A percentile compares a stretch with the other conserved stretches of the same genome.
These are phyloP conservation scores for Fonsecaea multimorphosa DNA, from an alignment of 2,329 filamentous ascomycete species.

Conservation along the genomic window DNA sequence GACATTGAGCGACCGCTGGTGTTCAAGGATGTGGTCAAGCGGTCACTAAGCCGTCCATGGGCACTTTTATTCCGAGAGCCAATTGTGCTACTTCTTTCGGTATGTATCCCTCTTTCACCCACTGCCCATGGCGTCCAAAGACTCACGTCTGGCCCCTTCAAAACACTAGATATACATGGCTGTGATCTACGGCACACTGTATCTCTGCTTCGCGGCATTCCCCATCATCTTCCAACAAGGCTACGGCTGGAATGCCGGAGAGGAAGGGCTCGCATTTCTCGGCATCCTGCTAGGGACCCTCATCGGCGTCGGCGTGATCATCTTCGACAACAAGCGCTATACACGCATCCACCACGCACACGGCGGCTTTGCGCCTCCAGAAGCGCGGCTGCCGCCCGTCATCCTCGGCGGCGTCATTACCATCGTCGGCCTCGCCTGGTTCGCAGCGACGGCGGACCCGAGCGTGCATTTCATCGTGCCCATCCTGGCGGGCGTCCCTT, in stretches of 20 bases:
- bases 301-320: constrained; percentile 48
- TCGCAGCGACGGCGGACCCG: constrained; percentile 62
- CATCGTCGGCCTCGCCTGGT: constrained; percentile 64
- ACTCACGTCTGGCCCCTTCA: too few relatives aligned
- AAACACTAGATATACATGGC: constrained; percentile 54
- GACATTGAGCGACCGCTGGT: constrained; percentile 58
- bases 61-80: constrained; percentile 72
- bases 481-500: constrained; percentile 47
- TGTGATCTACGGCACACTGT: constrained; percentile 72
- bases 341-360: constrained; percentile 11
- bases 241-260: constrained; percentile 64
- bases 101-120: too few relatives aligned
- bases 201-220: constrained; percentile 66
- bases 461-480: constrained; percentile 46
- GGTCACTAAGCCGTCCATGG: constrained; percentile 68
- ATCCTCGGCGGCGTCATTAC: constrained; percentile 59
- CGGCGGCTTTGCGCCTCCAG: constrained; percentile 43
- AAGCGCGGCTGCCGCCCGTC: constrained; percentile 59
- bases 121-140: too few relatives aligned
- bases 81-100: constrained; percentile 65
- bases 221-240: constrained; percentile 69
- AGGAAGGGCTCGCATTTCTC: constrained; percentile 69
- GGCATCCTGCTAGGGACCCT: constrained; percentile 62
- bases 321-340: constrained; percentile 49
- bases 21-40: constrained; percentile 59